Percentiles rank a stretch among this genome's conserved stretches.
phyloP scores from a whole-genome alignment of 768 basidiomycete genomes.

The Lactifluus hygrophoroides region DNA sequence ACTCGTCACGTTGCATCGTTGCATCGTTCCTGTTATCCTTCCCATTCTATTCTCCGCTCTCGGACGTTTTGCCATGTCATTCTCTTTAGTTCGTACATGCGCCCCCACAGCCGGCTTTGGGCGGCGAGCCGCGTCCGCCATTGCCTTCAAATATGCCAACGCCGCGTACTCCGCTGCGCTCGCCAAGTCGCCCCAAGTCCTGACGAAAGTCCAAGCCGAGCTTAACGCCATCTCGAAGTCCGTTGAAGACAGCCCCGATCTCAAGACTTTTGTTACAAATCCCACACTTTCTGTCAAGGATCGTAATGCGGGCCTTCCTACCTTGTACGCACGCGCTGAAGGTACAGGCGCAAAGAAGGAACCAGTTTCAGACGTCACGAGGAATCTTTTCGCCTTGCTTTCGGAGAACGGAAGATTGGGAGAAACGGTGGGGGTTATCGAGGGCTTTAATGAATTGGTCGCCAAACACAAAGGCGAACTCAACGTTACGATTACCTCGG shows the following conservation, averaged over 20 bases:
- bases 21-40: not conserved
- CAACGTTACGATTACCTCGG: slow-evolving; percentile 86
- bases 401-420: slow-evolving; percentile 88
- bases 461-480: slow-evolving; percentile 88
- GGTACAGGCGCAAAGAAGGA: slow-evolving; percentile 58
- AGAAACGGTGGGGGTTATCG: slow-evolving; percentile 79
- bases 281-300: slow-evolving; percentile 84
- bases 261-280: slow-evolving; percentile 72
- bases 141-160: slow-evolving; percentile 78
- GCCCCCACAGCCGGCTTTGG: slow-evolving; percentile 41
- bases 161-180: slow-evolving; percentile 77
- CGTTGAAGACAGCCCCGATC: slow-evolving; percentile 56
- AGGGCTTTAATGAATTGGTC: slow-evolving; percentile 86
- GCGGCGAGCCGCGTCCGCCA: slow-evolving; percentile 65
- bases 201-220: slow-evolving; percentile 82
- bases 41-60: not conserved
- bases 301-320: slow-evolving; percentile 55
- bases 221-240: slow-evolving; percentile 60
- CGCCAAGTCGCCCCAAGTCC: slow-evolving; percentile 70
- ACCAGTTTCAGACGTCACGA: slow-evolving; percentile 74
- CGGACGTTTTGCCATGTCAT: slow-evolving; percentile 44
- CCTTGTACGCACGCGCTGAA: slow-evolving; percentile 62
- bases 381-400: slow-evolving; percentile 84
- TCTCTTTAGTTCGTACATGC: slow-evolving; percentile 45
- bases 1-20: not conserved